Evolutionary conservation across 176 grass and related monocot genomes (phyloP).

Genomic region (Lolium rigidum): DNA sequence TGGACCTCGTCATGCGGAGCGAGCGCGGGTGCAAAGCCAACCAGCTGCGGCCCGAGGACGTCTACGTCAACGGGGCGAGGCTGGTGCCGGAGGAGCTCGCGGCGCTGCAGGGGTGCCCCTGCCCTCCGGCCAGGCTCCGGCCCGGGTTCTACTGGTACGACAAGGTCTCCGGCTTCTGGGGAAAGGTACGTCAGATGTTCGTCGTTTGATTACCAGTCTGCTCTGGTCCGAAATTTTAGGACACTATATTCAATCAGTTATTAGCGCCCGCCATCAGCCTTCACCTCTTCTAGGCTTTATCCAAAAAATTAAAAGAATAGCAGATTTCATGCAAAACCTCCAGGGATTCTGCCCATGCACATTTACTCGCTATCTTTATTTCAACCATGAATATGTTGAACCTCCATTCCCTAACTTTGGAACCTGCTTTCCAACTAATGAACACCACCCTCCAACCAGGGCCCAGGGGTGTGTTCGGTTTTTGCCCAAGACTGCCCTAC

Average conservation of each 20-base stretch:
- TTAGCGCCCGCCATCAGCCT: too few species aligned
- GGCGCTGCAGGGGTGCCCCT: conserved; percentile 64
- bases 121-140: conserved; percentile 71
- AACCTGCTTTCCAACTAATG: too few species aligned
- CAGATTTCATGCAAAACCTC: too few species aligned
- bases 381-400: not conserved
- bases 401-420: too few species aligned
- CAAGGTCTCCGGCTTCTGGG: conserved; percentile 95
- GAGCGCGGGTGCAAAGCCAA: conserved; percentile 80
- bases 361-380: not conserved
- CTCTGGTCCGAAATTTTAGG: too few species aligned
- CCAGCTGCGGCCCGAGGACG: conserved; percentile 73
- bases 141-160: conserved; percentile 96
- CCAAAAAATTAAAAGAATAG: too few species aligned
- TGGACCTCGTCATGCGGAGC: conserved; percentile 78
- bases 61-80: conserved; percentile 75
- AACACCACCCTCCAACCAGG: not conserved
- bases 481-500: too few species aligned
- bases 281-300: too few species aligned
- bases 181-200: conserved; percentile 86
- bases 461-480: too few species aligned
- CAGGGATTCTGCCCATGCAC: too few species aligned
- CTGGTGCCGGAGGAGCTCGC: conserved; percentile 70
- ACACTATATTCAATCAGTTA: too few species aligned
- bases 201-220: too few species aligned